These are phyloP conservation scores for Filobasidium uniguttulatum DNA, from an alignment of 1,284 basidiomycete genomes.

Conservation along the genomic window DNA sequence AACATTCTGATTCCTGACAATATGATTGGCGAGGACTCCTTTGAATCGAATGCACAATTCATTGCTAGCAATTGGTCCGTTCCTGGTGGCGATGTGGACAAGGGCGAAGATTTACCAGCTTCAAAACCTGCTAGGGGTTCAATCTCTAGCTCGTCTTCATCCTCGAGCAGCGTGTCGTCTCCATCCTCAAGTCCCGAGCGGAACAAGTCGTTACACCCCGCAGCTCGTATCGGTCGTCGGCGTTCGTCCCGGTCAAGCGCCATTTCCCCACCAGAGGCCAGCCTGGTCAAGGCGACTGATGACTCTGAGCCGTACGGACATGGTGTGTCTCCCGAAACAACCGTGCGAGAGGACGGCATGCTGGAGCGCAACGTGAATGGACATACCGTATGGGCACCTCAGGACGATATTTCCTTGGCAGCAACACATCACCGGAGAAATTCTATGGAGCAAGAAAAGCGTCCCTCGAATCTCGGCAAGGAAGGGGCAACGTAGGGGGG, in stretches of 20 bases:
- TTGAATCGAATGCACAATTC: slow-evolving; percentile 16
- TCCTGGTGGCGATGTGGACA: slow-evolving; percentile 22
- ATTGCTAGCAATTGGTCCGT: slow-evolving; percentile 23
- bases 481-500: no score
- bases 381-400: slow-evolving; percentile 25
- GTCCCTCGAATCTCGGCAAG: no score
- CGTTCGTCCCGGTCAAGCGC: slow-evolving; percentile 14
- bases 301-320: slow-evolving; percentile 29
- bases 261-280: slow-evolving; percentile 28
- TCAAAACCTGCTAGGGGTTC: slow-evolving; percentile 12
- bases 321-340: slow-evolving; percentile 28
- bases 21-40: slow-evolving; percentile 23
- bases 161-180: neutral
- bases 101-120: slow-evolving; percentile 28
- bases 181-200: slow-evolving; percentile 5
- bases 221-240: slow-evolving; percentile 9
- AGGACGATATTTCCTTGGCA: slow-evolving; percentile 32
- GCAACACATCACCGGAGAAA: slow-evolving; percentile 9
- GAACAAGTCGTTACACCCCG: slow-evolving; percentile 9
- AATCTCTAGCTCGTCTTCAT: neutral
- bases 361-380: slow-evolving; percentile 28
- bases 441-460: no score
- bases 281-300: slow-evolving; percentile 23
- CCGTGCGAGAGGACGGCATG: slow-evolving; percentile 25
- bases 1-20: slow-evolving; percentile 7